phyloP scores from a whole-genome alignment of 2,329 filamentous ascomycete genomes.

The Xylogone sp. region DNA sequence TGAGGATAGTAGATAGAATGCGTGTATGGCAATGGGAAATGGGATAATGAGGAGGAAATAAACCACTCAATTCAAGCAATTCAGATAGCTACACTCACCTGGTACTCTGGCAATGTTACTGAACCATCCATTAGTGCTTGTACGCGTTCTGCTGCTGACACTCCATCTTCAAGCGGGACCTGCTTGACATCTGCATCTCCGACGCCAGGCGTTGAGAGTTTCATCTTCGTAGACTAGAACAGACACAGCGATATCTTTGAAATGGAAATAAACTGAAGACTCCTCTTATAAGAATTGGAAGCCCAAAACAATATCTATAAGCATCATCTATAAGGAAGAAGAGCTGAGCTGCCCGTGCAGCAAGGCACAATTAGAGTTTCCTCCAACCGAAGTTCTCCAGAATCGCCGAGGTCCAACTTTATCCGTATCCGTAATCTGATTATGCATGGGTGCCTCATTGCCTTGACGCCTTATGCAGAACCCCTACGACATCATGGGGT shows the following conservation, averaged over 20 bases:
- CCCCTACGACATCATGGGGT: conserved; percentile 3
- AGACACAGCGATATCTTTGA: no score
- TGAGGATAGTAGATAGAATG: no score
- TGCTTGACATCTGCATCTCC: conserved; percentile 13
- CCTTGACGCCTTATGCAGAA: conserved; percentile 4
- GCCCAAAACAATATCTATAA: no score
- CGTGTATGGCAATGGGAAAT: no score
- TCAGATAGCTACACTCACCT: conserved; percentile 12
- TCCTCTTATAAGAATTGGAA: no score
- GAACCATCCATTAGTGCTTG: conserved; percentile 10
- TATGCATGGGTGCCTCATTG: conserved; percentile 14
- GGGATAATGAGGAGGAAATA: conserved; percentile 3
- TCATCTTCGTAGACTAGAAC: no score
- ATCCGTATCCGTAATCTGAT: conserved; percentile 9
- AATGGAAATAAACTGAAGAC: no score
- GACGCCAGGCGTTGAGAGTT: conserved; percentile 14
- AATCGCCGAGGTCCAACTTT: not conserved
- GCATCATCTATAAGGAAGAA: no score
- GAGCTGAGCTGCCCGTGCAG: no score
- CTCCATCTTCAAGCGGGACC: conserved; percentile 14
- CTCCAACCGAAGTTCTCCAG: no score
- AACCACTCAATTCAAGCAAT: not conserved
- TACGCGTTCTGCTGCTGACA: conserved; percentile 16
- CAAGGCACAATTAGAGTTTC: no score
- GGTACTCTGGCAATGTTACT: conserved; percentile 9